phyloP scores from a whole-genome alignment of 768 basidiomycete species.

The Boletus rufocinnamomeus region DNA sequence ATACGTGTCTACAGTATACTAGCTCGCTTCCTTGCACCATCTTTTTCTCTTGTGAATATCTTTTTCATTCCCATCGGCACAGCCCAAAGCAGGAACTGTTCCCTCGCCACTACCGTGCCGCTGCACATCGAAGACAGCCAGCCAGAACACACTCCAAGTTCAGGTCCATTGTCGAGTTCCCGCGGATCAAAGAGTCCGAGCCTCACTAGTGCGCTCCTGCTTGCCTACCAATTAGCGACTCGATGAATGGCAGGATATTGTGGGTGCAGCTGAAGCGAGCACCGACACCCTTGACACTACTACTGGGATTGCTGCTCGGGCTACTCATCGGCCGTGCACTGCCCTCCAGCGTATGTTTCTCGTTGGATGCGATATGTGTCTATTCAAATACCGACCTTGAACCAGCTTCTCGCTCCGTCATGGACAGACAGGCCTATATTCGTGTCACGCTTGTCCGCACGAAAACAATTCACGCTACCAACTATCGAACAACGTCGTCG shows the following conservation, averaged over 20 bases:
- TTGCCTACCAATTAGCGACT: slow-evolving; percentile 1
- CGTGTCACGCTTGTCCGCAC: slow-evolving; percentile 50
- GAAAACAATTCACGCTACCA: slow-evolving; percentile 71
- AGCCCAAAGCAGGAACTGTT: not conserved
- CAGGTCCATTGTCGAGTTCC: not conserved
- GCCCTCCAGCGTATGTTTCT: slow-evolving; percentile 38
- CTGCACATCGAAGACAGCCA: not conserved
- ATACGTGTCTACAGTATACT: not conserved
- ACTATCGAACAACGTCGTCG: slow-evolving; percentile 82
- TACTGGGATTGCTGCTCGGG: slow-evolving; percentile 64
- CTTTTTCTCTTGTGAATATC: not conserved
- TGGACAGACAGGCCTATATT: slow-evolving; percentile 60
- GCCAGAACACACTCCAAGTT: not conserved
- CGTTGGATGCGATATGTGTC: not conserved
- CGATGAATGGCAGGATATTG: slow-evolving; percentile 30
- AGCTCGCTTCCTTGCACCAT: not conserved
- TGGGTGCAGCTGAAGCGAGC: slow-evolving; percentile 44
- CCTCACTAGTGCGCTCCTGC: not conserved
- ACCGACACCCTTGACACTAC: slow-evolving; percentile 56
- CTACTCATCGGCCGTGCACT: slow-evolving; percentile 54
- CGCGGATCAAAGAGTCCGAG: not conserved
- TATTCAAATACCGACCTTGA: not conserved
- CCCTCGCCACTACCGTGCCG: not conserved
- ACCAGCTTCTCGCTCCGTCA: slow-evolving; percentile 34
- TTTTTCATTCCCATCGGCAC: not conserved